phyloP scores from a whole-genome alignment of 148 eudicot genomes.

The Silene conica region DNA sequence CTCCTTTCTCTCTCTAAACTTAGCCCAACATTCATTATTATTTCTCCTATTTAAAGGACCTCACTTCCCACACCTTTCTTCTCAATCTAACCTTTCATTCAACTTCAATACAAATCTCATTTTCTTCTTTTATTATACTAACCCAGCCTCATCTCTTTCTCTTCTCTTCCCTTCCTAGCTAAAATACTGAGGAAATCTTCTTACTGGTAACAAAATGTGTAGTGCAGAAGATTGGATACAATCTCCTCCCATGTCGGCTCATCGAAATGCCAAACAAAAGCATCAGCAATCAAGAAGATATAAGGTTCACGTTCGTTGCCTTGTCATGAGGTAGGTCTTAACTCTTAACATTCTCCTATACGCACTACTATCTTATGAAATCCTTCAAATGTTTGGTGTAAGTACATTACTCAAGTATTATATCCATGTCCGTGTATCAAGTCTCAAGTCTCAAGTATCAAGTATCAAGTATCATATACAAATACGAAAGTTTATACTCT shows the following conservation, averaged over 20 bases:
- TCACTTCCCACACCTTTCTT: conserved; percentile 10
- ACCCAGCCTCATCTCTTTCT: too few relatives aligned
- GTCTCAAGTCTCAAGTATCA: too few relatives aligned
- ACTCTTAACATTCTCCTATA: neutral
- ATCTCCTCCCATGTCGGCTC: conserved; percentile 20
- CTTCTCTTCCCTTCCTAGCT: neutral
- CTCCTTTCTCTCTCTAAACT: conserved; percentile 1
- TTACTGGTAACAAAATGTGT: conserved; percentile 30
- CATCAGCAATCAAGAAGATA: conserved; percentile 25
- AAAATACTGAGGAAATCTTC: neutral
- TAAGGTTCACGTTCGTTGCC: conserved; percentile 33
- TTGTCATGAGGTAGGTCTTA: conserved; percentile 20
- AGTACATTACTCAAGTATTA: too few relatives aligned
- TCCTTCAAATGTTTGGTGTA: too few relatives aligned
- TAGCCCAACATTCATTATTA: neutral
- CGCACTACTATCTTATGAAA: too few relatives aligned
- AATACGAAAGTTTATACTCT: too few relatives aligned
- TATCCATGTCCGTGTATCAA: too few relatives aligned
- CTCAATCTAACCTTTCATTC: neutral
- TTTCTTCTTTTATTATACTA: too few relatives aligned
- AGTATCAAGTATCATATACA: too few relatives aligned
- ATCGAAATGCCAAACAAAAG: conserved; percentile 4
- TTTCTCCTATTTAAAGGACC: conserved; percentile 34
- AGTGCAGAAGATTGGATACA: conserved; percentile 29
- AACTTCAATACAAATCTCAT: neutral